Evolutionary conservation across 2,329 filamentous ascomycete species (phyloP).

Genomic region (Diaporthe vexans): DNA sequence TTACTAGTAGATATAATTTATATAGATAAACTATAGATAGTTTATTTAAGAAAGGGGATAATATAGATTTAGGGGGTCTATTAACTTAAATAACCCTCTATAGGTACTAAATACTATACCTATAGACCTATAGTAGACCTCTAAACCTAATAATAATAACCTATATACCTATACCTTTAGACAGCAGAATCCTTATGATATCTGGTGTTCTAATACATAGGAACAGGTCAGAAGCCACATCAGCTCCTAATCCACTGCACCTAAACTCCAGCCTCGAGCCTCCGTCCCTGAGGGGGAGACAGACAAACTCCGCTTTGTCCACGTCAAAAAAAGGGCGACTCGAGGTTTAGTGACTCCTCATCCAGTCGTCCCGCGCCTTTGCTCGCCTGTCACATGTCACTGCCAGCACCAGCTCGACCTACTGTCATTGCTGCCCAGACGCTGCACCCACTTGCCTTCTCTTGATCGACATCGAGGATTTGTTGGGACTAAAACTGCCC

Average conservation of each 20-base stretch:
- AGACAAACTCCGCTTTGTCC: conserved; percentile 19
- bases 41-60: too few species aligned
- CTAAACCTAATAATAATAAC: too few species aligned
- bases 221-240: too few species aligned
- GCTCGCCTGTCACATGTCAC: conserved; percentile 26
- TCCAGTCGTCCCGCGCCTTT: neutral
- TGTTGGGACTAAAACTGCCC: conserved; percentile 32
- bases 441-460: neutral
- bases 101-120: too few species aligned
- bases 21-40: too few species aligned
- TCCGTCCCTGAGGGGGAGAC: neutral
- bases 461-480: conserved; percentile 26
- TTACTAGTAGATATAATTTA: too few species aligned
- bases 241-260: conserved; percentile 7
- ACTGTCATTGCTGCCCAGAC: neutral
- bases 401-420: neutral
- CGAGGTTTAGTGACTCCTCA: conserved; percentile 6
- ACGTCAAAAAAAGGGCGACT: neutral
- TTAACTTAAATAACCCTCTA: too few species aligned
- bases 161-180: too few species aligned
- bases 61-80: too few species aligned
- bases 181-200: too few species aligned
- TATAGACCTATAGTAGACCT: too few species aligned
- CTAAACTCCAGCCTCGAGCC: conserved; percentile 3
- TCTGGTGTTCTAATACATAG: too few species aligned